Evolutionary conservation across 2,329 filamentous ascomycete genomes (phyloP), one percentile per base, ranked within the genome.

Genomic region (Cadophora luteo-olivacea): DNA sequence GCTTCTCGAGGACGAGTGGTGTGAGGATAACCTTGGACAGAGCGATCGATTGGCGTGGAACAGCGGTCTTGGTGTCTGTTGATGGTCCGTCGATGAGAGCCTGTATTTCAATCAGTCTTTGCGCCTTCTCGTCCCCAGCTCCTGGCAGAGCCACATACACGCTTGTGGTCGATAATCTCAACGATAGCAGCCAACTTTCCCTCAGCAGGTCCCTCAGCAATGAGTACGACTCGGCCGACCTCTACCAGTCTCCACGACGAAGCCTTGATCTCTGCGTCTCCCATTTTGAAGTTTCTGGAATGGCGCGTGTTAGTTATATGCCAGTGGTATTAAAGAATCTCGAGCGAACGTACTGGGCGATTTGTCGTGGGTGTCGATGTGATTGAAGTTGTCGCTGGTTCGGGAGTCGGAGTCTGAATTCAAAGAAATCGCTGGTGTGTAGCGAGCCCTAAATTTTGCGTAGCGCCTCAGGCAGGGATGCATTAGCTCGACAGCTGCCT

Each of bases 81-180:
- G 93, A 92, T 81, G 95, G 94, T 82, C 95, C 95, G 84, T 99
- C 96, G 82, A 99, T 89, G 82, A 99, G 91, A 85, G 94, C 93
- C 96, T 99, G 83, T 74, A 79, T 73, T 51, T 64, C 36, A 70
- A 70, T 78, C 70, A 76, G 70, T 75, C 72, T 73, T 73, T 69
- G 68, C 11, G 49, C 67, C 64, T 68, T 33, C 51, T 41, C 24
- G 45, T 67, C n/a, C 64, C 14, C 52, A 58, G 49, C 36, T 38
- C 45, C 29, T 41, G 55, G 16, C 45, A 70, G 63, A 65, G 54
- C 24, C 81, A 93, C 96, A 82, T 97, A 99, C 96, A 86, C 96
- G 94, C 90, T 97, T 97, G 92, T 99, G 95, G 87, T 99, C 96
- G 86, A 99, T 96, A 85, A 99, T 98, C 91, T 99, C 95, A 85